Conservation (phyloP, 2,329 filamentous ascomycete species). For the Neofusicoccum sp. region DNA sequence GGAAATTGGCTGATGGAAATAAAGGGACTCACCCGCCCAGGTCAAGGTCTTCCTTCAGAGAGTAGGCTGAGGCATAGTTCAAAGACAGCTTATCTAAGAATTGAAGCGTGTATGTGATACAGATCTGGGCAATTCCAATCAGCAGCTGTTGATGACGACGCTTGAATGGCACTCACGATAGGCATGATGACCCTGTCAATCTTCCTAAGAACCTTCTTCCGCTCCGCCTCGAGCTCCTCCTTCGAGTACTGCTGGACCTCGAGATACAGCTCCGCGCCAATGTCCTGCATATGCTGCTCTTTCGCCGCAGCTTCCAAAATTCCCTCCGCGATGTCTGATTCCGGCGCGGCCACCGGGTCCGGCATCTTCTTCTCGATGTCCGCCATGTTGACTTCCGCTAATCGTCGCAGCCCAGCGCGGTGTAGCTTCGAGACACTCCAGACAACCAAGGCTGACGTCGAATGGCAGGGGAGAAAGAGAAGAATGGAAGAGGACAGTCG, state of each 20-base stretch:
- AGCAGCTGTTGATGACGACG: not conserved
- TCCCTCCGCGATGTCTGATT: conserved; percentile 7
- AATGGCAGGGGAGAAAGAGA: not conserved
- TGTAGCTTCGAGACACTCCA: too few species aligned
- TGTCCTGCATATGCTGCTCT: conserved; percentile 36
- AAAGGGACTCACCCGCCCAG: not conserved
- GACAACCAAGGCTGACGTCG: too few species aligned
- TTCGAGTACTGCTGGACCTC: conserved; percentile 44
- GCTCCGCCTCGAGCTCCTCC: conserved; percentile 46
- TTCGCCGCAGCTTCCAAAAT: not conserved
- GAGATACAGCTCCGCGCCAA: conserved; percentile 46
- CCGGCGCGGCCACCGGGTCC: not conserved
- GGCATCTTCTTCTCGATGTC: conserved; percentile 9
- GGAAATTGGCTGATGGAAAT: not conserved
- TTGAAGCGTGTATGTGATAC: conserved; percentile 47
- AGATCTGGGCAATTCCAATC: conserved; percentile 27
- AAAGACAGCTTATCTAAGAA: conserved; percentile 45
- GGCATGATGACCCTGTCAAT: conserved; percentile 50
- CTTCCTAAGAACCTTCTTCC: conserved; percentile 42
- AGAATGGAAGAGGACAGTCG: too few species aligned
- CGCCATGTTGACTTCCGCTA: not conserved
- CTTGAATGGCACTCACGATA: conserved; percentile 33
- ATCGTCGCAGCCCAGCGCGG: not conserved
- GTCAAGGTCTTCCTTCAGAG: conserved; percentile 34
- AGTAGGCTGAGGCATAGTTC: conserved; percentile 42